Base-by-base conservation (phyloP, 2,329 filamentous ascomycete genomes). In the Aspergillus cejpii region DNA sequence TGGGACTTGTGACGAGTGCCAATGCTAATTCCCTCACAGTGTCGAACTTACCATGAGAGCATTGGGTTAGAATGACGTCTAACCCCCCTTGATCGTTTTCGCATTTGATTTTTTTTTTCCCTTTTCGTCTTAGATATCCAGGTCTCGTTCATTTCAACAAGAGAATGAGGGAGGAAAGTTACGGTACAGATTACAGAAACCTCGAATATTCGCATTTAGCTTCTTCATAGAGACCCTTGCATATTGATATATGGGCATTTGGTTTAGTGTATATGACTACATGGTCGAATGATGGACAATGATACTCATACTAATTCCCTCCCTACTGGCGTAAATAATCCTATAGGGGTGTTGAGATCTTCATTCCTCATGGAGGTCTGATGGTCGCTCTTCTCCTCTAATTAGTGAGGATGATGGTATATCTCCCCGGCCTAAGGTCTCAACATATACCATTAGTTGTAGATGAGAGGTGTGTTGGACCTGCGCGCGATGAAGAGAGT, bases 391-490 rank as follows among this genome's bases (percentile, higher is more conserved):
- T 74, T 67, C 47, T 49, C 47, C 12, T 70, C 62, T 11, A 70
- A 62, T 0, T 81, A 77, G 77, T 38, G 78, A 81, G 56, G 77
- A 81, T 48, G 77, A 81, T 59, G 77, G 77, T 0, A 70, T 79
- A 21, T 73, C 75, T 6, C 66, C 70, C 6, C 47, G 63, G 3
- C 63, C 68, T 2, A 53, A 57, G 14, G 68, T 74, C 17, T 68
- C 72, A 0, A 59, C 49, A 5, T 75, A 74, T 49, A 70, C 60
- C 1, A 31, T 76, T 23, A 60, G 44, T 20, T 77, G 77, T 49
- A 61, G 63, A 68, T 2, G 65, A 68, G 10, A 66, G 44, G 64
- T 80, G 0, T 26, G 68, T 79, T 1, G 56, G 59, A 1, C 70
- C 75, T n/a, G 52, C 55, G 15, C 60, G 63, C n/a, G 61, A 67